These are phyloP conservation scores for Pulveroboletus sp. DNA, from an alignment of 768 basidiomycete genomes.

Conservation along the genomic window DNA sequence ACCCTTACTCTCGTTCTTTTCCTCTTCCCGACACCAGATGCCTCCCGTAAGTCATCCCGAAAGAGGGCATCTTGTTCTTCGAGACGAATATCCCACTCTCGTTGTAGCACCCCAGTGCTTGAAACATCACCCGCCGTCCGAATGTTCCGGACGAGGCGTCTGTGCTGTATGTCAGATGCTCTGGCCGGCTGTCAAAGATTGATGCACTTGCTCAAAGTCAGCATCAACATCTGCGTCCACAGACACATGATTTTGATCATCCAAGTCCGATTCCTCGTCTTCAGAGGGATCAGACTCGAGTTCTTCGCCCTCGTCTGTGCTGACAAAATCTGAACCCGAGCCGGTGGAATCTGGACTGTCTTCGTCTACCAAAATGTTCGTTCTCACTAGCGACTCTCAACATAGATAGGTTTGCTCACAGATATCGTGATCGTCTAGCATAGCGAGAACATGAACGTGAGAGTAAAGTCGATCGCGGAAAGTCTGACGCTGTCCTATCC, in stretches of 20 bases:
- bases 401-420: slow-evolving; percentile 21
- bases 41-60: slow-evolving; percentile 57
- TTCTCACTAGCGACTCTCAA: slow-evolving; percentile 55
- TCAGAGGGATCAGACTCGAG: neutral
- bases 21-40: slow-evolving; percentile 62
- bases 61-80: slow-evolving; percentile 66
- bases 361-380: slow-evolving; percentile 9
- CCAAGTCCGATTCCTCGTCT: neutral
- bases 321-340: slow-evolving; percentile 3
- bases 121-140: slow-evolving; percentile 35
- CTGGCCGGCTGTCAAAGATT: too few species aligned
- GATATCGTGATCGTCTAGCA: slow-evolving; percentile 11
- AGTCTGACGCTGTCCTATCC: too few species aligned
- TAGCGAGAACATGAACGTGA: slow-evolving; percentile 1
- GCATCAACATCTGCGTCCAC: slow-evolving; percentile 21
- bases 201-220: slow-evolving; percentile 18
- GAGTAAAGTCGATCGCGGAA: neutral
- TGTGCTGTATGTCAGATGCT: slow-evolving; percentile 20
- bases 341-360: neutral
- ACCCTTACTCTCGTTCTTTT: slow-evolving; percentile 41
- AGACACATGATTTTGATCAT: neutral
- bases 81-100: slow-evolving; percentile 1
- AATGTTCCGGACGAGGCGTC: slow-evolving; percentile 66
- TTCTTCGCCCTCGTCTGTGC: slow-evolving; percentile 1
- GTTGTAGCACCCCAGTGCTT: slow-evolving; percentile 26